phyloP scores from a whole-genome alignment of 2,329 filamentous ascomycete genomes.

The Periconia digitata region DNA sequence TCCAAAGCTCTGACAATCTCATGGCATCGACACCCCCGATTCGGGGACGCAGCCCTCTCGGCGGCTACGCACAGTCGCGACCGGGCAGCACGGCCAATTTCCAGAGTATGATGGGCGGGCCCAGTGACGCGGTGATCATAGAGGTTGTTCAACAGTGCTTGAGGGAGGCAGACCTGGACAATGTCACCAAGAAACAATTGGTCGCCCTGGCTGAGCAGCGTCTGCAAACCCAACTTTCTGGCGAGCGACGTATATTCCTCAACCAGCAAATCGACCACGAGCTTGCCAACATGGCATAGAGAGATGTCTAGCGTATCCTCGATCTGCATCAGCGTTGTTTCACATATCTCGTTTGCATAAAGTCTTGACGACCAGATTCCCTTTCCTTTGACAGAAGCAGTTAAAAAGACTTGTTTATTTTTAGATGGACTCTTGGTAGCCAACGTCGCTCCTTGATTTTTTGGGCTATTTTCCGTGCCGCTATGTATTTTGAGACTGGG shows the following conservation, averaged over 20 bases:
- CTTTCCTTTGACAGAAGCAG: constrained; percentile 1
- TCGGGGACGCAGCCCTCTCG: constrained; percentile 54
- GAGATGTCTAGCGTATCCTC: neutral
- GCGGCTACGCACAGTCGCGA: constrained; percentile 49
- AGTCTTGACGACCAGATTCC: constrained; percentile 10
- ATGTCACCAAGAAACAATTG: constrained; percentile 96
- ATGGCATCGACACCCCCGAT: constrained; percentile 40
- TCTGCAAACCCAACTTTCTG: constrained; percentile 82
- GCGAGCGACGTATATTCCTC: constrained; percentile 85
- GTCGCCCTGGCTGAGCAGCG: constrained; percentile 87
- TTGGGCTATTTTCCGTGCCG: neutral
- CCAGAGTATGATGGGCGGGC: constrained; percentile 61
- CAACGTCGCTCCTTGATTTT: neutral
- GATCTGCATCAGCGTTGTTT: constrained; percentile 15
- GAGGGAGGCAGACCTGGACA: constrained; percentile 87
- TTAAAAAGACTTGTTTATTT: neutral
- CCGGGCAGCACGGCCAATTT: constrained; percentile 62
- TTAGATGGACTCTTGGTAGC: neutral
- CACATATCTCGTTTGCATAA: constrained; percentile 15
- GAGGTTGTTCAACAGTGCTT: constrained; percentile 84
- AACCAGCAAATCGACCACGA: constrained; percentile 92
- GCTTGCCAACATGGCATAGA: constrained; percentile 83
- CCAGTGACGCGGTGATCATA: constrained; percentile 77
- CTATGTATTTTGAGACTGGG: constrained; percentile 1
- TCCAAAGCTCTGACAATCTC: constrained; percentile 45